Percentiles rank a stretch among this genome's conserved stretches.
phyloP scores from a whole-genome alignment of 2,329 filamentous ascomycete genomes.

The Madurella fahalii region DNA sequence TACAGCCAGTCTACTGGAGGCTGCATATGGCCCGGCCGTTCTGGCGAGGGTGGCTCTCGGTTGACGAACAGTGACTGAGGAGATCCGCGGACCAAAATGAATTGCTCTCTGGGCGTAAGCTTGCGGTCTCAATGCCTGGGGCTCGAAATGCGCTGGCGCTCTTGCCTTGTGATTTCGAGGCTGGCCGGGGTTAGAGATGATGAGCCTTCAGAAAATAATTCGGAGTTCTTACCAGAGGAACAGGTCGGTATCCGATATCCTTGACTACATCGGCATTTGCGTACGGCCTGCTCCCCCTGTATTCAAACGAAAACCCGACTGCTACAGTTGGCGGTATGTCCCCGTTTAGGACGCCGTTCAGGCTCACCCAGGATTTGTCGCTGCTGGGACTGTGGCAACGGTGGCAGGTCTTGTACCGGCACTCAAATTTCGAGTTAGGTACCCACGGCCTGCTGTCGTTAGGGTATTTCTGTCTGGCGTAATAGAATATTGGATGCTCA shows the following conservation, averaged over 20 bases:
- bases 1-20: not conserved
- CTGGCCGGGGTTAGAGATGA: constrained; percentile 14
- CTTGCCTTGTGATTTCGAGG: constrained; percentile 9
- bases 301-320: constrained; percentile 50
- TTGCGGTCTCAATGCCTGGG: too few relatives aligned
- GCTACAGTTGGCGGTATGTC: constrained; percentile 48
- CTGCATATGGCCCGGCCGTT: not conserved
- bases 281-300: constrained; percentile 41
- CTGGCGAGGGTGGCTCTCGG: not conserved
- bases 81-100: not conserved
- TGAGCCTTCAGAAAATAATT: not conserved
- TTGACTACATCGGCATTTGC: constrained; percentile 36
- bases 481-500: not conserved
- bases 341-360: constrained; percentile 47
- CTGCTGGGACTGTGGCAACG: constrained; percentile 42
- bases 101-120: not conserved
- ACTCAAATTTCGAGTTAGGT: constrained; percentile 38
- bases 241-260: constrained; percentile 38
- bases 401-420: constrained; percentile 48
- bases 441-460: constrained; percentile 22
- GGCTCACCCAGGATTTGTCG: constrained; percentile 45
- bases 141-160: not conserved
- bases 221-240: constrained; percentile 33
- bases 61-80: not conserved
- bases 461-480: constrained; percentile 15